Conservation (phyloP, 352 stramenopile species). For the Globisporangium abappressorium region DNA sequence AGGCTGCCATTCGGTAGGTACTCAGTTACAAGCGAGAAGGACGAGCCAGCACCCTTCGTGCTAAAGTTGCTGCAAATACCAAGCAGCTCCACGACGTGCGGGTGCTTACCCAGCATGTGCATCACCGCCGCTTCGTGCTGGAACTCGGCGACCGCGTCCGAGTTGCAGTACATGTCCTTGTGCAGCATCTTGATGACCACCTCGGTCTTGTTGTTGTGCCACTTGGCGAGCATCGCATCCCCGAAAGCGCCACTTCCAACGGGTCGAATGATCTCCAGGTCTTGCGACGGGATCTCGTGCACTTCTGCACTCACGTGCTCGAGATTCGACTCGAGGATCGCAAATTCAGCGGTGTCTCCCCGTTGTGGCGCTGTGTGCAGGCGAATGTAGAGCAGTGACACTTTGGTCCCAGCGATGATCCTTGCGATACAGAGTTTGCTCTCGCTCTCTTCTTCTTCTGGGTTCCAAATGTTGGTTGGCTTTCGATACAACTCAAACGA, state of each 20-base stretch:
- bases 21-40: conserved; percentile 57
- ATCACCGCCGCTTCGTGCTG: conserved; percentile 71
- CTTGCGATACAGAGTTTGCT: conserved; percentile 49
- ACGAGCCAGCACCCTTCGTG: not conserved
- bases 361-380: conserved; percentile 21
- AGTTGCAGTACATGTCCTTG: conserved; percentile 37
- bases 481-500: conserved; percentile 59
- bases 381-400: conserved; percentile 65
- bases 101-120: conserved; percentile 72
- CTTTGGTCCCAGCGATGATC: conserved; percentile 54
- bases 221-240: conserved; percentile 61
- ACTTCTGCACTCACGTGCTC: conserved; percentile 46
- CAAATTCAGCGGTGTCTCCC: conserved; percentile 14
- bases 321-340: conserved; percentile 37
- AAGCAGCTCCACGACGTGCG: conserved; percentile 63
- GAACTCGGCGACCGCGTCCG: conserved; percentile 47
- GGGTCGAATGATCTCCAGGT: conserved; percentile 49
- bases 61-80: conserved; percentile 26
- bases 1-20: conserved; percentile 69
- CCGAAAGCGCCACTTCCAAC: conserved; percentile 67
- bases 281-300: conserved; percentile 41
- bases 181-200: conserved; percentile 70
- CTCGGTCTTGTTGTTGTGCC: conserved; percentile 40
- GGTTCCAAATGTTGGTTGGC: conserved; percentile 8
- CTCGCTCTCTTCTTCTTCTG: conserved; percentile 18